Conservation (phyloP, 2,329 filamentous ascomycete genomes). For the Verticillium klebahnii region DNA sequence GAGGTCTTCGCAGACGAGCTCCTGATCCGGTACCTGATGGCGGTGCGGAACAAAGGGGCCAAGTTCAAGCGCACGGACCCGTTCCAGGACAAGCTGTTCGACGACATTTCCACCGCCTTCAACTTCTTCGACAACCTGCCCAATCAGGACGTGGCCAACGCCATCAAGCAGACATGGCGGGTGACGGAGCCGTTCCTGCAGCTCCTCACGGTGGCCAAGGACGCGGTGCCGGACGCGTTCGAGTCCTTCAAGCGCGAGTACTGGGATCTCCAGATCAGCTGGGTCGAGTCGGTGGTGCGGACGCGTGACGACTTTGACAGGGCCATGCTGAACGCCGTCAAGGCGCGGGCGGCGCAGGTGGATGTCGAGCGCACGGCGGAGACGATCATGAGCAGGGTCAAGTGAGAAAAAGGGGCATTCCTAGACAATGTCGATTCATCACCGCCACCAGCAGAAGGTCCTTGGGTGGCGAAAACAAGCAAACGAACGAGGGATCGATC, state of each 20-base stretch:
- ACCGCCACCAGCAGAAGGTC: not conserved
- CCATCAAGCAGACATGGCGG: conserved; percentile 88
- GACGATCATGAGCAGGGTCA: conserved; percentile 93
- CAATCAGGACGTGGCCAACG: conserved; percentile 62
- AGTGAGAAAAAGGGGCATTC: conserved; percentile 41
- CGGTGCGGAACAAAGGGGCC: conserved; percentile 83
- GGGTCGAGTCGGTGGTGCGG: conserved; percentile 90
- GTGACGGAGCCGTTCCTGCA: conserved; percentile 80
- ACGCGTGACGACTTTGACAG: conserved; percentile 91
- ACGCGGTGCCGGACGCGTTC: conserved; percentile 71
- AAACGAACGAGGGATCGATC: not conserved
- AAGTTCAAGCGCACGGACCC: conserved; percentile 85
- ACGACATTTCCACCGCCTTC: conserved; percentile 87
- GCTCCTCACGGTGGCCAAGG: conserved; percentile 72
- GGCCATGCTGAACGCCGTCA: conserved; percentile 81
- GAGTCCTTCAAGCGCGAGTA: conserved; percentile 78
- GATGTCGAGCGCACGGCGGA: conserved; percentile 76
- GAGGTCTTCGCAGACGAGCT: conserved; percentile 92
- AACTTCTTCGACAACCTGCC: conserved; percentile 76
- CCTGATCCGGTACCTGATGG: conserved; percentile 76
- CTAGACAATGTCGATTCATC: not conserved
- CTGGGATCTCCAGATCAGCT: conserved; percentile 91
- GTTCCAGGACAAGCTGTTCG: conserved; percentile 88
- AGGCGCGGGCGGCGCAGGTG: conserved; percentile 81
- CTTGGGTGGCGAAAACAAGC: not conserved